Evolutionary conservation across 2,329 filamentous ascomycete species (phyloP), one percentile per base, ranked within the genome.

Genomic region (Ascochyta koolunga): DNA sequence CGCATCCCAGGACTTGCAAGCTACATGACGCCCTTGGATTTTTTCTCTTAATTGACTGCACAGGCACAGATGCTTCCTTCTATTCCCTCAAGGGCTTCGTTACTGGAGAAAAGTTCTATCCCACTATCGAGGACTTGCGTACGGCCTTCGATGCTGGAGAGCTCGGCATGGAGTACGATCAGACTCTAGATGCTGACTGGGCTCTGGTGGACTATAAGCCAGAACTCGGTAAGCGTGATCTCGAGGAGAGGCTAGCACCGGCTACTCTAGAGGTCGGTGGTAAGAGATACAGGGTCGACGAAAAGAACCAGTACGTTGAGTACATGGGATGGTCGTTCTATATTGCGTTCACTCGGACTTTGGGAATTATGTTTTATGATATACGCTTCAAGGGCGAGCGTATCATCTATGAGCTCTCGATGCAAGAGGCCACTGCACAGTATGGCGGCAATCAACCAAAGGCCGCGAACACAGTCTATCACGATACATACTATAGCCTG

Each of bases 371-470:
- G 11, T 70, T 86, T 2, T 80, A 81, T 59, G 79, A 86, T 55
- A 80, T 86, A 41, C 73, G 75, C 18, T 83, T 80, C 74, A 81
- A 83, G 59, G 82, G 80, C 10, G 77, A 84, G 54, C 72, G 81
- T 2, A 72, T 86, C 10, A 68, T 86, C 4, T 86, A 85, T 53
- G 82, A 86, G 59, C 72, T 86, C 1, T 78, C 79, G 1, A 72
- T 86, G 3, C 80, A 85, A 66, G 82, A 86, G 62, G 82, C 82
- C 0, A 70, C 82, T 7, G 79, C 81, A 0, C 81, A 83, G 50
- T 83, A 83, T 50, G 80, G 79, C 6, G 74, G 54, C 2, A 42
- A 47, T 37, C 79, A 83, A 44, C 81, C 78, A 0, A 63, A 76
- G 1, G 76, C 78, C 53, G 76, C 75, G 1, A 76, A 75, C 10